Conservation (phyloP, 2,329 filamentous ascomycete species). For the Fusarium pseudonygamai region DNA sequence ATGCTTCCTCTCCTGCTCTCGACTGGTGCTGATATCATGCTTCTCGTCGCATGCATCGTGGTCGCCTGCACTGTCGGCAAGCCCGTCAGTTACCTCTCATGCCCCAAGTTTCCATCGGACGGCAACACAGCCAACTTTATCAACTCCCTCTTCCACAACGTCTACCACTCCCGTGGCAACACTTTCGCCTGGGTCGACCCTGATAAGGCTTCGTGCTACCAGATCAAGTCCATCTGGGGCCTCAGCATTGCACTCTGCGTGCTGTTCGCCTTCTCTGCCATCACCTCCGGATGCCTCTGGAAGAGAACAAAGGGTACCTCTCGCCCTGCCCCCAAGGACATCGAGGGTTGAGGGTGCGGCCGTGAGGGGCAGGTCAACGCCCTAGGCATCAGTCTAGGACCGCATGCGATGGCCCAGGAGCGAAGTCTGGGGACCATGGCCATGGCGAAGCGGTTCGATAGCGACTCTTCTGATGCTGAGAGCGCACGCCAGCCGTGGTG, state of each 20-base stretch:
- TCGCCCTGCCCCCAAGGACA: conserved; percentile 54
- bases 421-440: conserved; percentile 52
- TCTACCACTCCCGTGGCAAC: conserved; percentile 47
- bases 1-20: conserved; percentile 79
- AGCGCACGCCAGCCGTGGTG: conserved; percentile 44
- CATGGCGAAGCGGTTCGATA: conserved; percentile 48
- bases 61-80: conserved; percentile 81
- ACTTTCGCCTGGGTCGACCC: conserved; percentile 59
- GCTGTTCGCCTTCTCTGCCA: conserved; percentile 71
- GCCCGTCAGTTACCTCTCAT: conserved; percentile 81
- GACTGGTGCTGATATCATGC: conserved; percentile 70
- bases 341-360: conserved; percentile 60
- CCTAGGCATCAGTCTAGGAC: conserved; percentile 27
- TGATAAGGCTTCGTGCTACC: conserved; percentile 74
- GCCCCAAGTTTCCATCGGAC: conserved; percentile 60
- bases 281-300: conserved; percentile 70
- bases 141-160: conserved; percentile 54
- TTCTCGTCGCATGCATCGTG: conserved; percentile 81
- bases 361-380: conserved; percentile 48
- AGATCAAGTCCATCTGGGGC: conserved; percentile 90
- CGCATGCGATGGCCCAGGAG: conserved; percentile 35
- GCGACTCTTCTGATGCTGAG: conserved; percentile 46
- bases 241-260: conserved; percentile 81
- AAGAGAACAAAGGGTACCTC: conserved; percentile 60
- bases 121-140: conserved; percentile 57